A percentile compares a stretch with the other conserved stretches of the same genome.
Evolutionary conservation across 2,329 filamentous ascomycete genomes (phyloP).

Genomic region (Epichloe uncinata): DNA sequence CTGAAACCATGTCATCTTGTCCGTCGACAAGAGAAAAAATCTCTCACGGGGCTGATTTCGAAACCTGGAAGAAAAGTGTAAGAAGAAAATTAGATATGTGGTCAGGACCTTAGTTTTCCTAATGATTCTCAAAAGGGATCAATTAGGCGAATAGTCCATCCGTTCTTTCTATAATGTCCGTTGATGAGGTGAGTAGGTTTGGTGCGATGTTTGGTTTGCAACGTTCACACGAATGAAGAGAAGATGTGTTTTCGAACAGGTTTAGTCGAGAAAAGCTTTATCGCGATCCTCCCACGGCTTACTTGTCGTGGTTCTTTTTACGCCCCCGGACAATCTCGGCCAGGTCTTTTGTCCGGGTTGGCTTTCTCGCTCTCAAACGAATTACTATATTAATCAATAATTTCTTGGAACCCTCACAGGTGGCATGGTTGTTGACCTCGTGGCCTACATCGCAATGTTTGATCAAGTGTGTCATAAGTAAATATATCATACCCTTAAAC

Average conservation of each 20-base stretch:
- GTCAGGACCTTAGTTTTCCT: conserved; percentile 17
- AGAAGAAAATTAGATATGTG: conserved; percentile 14
- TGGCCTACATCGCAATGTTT: too few relatives aligned
- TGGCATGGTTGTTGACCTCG: not conserved
- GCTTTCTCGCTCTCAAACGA: conserved; percentile 19
- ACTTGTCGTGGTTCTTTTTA: conserved; percentile 9
- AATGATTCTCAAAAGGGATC: conserved; percentile 15
- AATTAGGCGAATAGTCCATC: conserved; percentile 22
- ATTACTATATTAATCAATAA: conserved; percentile 16
- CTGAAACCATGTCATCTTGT: conserved; percentile 12
- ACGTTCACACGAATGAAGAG: conserved; percentile 3
- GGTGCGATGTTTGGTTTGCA: conserved; percentile 9
- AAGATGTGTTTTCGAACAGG: not conserved
- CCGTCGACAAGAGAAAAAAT: conserved; percentile 9
- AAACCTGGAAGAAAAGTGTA: not conserved
- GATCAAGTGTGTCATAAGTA: too few relatives aligned
- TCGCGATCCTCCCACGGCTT: not conserved
- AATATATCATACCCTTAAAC: too few relatives aligned
- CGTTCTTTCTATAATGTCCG: conserved; percentile 21
- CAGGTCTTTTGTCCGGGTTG: conserved; percentile 12
- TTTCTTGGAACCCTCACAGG: conserved; percentile 6
- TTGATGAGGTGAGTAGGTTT: conserved; percentile 16
- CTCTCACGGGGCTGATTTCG: conserved; percentile 14
- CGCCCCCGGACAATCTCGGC: conserved; percentile 12
- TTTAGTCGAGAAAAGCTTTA: not conserved